Evolutionary conservation across 257 asterid species (phyloP), one percentile per base, ranked within the genome.

Genomic region (Salvia splendens): DNA sequence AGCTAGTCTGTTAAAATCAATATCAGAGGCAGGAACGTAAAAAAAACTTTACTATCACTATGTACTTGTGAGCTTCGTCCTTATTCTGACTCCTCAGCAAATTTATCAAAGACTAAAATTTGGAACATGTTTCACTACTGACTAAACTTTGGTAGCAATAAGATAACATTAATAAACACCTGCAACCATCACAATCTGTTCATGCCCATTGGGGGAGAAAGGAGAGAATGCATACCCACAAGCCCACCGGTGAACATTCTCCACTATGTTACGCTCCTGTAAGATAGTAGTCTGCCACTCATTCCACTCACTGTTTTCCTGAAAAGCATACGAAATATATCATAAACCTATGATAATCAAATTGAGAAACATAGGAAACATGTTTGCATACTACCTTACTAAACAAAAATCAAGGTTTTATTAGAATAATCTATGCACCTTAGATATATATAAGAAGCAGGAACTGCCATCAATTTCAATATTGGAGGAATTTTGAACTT

Each of bases 211-310:
- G 57, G 49, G 50, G 41, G 38, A 30, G 32, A 17, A 60, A 24
- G 45, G 65, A 61, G 54, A 73, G 55, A 59, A 72, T 46, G 56
- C 95, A 68, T 87, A 92, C 98, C 98, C 98, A 65, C 98, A 89
- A 81, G 92, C 91, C 98, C 98, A 92, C 32, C 88, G 90, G 67
- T 78, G 67, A 15, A 89, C 95, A 73, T 92, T 87, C 74, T 89
- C 98, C 10, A 84, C 71, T 20, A 79, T 62, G 79, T 86, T 86
- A 63, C 95, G 95, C 70, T 92, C 98, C 30, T 85, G 96, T 64
- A 92, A 82, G 78, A 79, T 80, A 32, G 95, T 69, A 64, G 86
- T 66, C 67, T 74, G 91, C 95, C 95, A 92, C 58, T 84, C 96
- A 17, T 69, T 80, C 94, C 96, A 92, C 72, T 83, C 95, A 60